Percentiles rank a stretch among this genome's conserved stretches.
phyloP scores from a whole-genome alignment of 345 rosid species.

The Bruguiera gymnorhiza region DNA sequence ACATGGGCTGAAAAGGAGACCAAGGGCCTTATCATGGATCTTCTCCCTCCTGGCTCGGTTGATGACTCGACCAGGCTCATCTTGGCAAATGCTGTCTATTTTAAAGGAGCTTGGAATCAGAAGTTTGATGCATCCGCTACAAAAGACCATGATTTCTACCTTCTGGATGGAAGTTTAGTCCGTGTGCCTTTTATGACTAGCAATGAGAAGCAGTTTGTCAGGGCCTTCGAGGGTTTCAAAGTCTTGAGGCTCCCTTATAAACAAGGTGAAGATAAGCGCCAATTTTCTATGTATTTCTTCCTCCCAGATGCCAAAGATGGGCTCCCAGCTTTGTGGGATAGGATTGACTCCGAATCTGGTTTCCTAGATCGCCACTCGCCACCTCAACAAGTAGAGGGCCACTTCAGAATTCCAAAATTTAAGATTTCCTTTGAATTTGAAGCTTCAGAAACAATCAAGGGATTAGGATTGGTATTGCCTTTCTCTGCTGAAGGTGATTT shows the following conservation, averaged over 20 bases:
- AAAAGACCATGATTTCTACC: conserved; percentile 60
- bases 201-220: conserved; percentile 49
- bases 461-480: conserved; percentile 49
- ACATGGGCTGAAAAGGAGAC: conserved; percentile 75
- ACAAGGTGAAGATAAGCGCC: conserved; percentile 61
- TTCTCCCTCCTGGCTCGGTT: conserved; percentile 64
- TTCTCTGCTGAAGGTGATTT: conserved; percentile 52
- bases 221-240: conserved; percentile 57
- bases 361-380: conserved; percentile 57
- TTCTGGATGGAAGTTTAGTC: conserved; percentile 46
- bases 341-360: conserved; percentile 38
- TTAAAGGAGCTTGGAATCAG: conserved; percentile 77
- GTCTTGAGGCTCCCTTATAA: conserved; percentile 71
- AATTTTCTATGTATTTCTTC: conserved; percentile 69
- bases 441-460: conserved; percentile 47
- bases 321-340: conserved; percentile 46
- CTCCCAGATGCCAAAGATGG: conserved; percentile 68
- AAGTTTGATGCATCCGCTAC: conserved; percentile 53
- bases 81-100: conserved; percentile 74
- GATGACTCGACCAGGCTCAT: conserved; percentile 53
- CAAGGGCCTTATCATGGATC: conserved; percentile 64
- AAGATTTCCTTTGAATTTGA: conserved; percentile 55
- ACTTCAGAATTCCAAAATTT: conserved; percentile 60
- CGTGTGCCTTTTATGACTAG: conserved; percentile 74
- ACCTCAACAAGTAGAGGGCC: conserved; percentile 24